Percentiles rank a stretch among this genome's conserved stretches.
These are phyloP conservation scores for Boletellus sp. DNA, from an alignment of 768 basidiomycete species.

Conservation along the genomic window DNA sequence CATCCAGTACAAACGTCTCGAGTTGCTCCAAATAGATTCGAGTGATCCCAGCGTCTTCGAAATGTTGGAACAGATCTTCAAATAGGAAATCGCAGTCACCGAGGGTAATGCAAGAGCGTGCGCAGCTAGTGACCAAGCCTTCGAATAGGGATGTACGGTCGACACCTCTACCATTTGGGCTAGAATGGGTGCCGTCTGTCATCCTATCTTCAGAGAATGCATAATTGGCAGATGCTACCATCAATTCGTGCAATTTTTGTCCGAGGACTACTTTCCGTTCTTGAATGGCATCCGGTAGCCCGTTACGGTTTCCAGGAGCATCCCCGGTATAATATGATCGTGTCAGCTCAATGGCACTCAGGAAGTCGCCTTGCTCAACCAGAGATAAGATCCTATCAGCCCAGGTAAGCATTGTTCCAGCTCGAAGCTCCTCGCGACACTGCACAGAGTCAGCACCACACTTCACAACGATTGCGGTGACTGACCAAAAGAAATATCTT, in stretches of 20 bases:
- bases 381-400: slow-evolving; percentile 84
- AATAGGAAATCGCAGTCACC: slow-evolving; percentile 84
- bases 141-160: slow-evolving; percentile 91
- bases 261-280: slow-evolving; percentile 64
- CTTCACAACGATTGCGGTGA: background rate
- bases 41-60: slow-evolving; percentile 78
- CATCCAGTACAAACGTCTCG: slow-evolving; percentile 77
- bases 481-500: slow-evolving; percentile 88
- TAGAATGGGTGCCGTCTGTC: slow-evolving; percentile 81
- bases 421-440: slow-evolving; percentile 65
- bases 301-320: slow-evolving; percentile 82
- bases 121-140: slow-evolving; percentile 73
- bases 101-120: slow-evolving; percentile 76
- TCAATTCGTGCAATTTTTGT: slow-evolving; percentile 72
- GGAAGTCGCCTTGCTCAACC: slow-evolving; percentile 83
- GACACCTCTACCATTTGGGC: slow-evolving; percentile 82
- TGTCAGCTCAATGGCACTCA: slow-evolving; percentile 84
- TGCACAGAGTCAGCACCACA: slow-evolving; percentile 26
- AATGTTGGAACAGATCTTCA: slow-evolving; percentile 90
- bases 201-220: slow-evolving; percentile 95
- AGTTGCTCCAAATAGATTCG: slow-evolving; percentile 80
- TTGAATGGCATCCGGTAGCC: slow-evolving; percentile 67
- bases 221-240: slow-evolving; percentile 84
- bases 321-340: slow-evolving; percentile 76
- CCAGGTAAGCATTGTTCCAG: slow-evolving; percentile 90